phyloP scores from a whole-genome alignment of 1,284 basidiomycete species.

The Ustilago lituana region DNA sequence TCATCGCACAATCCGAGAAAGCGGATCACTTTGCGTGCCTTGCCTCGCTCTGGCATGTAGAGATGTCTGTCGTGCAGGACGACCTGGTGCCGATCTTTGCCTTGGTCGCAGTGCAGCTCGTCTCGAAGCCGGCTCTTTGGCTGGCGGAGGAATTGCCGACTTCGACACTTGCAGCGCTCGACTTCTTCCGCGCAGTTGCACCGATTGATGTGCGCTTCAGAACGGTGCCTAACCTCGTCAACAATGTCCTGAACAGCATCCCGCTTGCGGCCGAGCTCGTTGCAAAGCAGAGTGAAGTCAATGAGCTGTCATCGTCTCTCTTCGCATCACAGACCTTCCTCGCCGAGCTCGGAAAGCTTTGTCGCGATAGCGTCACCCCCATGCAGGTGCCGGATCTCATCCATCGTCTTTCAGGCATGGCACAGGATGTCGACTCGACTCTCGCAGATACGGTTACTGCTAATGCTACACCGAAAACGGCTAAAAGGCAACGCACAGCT shows the following conservation, averaged over 20 bases:
- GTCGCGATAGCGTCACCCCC: constrained; percentile 31
- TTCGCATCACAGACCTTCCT: constrained; percentile 39
- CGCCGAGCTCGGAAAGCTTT: constrained; percentile 30
- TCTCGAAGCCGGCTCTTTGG: constrained; percentile 18
- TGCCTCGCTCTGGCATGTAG: constrained; percentile 38
- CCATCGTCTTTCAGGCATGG: constrained; percentile 6
- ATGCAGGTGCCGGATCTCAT: constrained; percentile 39
- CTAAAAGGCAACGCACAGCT: constrained; percentile 26
- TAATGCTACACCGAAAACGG: constrained; percentile 2
- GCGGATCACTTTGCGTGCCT: constrained; percentile 28
- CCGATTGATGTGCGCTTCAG: constrained; percentile 25
- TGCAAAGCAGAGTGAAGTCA: not conserved
- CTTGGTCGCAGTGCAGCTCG: constrained; percentile 19
- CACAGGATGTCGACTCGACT: constrained; percentile 4
- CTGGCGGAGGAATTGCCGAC: constrained; percentile 10
- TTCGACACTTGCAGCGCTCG: constrained; percentile 21
- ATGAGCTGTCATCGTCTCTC: not conserved
- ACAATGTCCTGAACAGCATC: constrained; percentile 17
- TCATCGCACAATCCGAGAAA: constrained; percentile 4
- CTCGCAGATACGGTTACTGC: not conserved
- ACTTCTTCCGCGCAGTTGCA: constrained; percentile 30
- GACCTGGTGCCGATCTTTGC: constrained; percentile 25
- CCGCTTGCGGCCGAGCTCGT: constrained; percentile 6
- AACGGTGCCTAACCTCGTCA: constrained; percentile 29
- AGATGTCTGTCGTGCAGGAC: constrained; percentile 34